phyloP scores from a whole-genome alignment of 179 eudicot species.

The Beta corolliflora region DNA sequence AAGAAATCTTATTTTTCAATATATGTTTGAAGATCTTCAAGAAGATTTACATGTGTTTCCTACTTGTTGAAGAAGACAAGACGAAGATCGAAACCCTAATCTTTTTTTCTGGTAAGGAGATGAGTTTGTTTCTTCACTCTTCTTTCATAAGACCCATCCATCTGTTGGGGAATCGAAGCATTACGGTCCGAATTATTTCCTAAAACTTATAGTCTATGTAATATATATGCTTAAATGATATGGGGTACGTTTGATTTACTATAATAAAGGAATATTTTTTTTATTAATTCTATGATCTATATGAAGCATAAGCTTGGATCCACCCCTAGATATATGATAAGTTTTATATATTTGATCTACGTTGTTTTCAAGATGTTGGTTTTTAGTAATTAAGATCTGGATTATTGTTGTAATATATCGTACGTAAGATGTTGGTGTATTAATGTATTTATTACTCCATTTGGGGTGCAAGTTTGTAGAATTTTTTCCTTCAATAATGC shows the following conservation, averaged over 20 bases:
- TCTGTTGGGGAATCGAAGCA: conserved; percentile 53
- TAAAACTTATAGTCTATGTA: background rate
- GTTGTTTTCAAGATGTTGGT: background rate
- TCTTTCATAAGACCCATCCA: conserved; percentile 27
- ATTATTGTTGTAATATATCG: conserved; percentile 10
- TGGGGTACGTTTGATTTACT: conserved; percentile 1
- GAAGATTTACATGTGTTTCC: background rate
- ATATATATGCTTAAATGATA: background rate
- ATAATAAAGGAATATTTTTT: background rate
- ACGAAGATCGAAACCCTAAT: conserved; percentile 44
- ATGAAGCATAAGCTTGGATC: background rate
- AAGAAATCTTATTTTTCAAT: background rate
- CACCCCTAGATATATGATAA: too few species aligned
- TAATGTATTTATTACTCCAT: background rate
- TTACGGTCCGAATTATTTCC: conserved; percentile 47
- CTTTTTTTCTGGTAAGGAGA: conserved; percentile 19
- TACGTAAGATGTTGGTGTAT: background rate
- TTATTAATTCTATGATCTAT: background rate
- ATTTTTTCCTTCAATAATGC: too few species aligned
- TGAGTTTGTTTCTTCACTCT: conserved; percentile 16
- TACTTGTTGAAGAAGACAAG: conserved; percentile 19
- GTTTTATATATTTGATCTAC: background rate
- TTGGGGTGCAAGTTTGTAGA: too few species aligned
- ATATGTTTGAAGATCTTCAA: conserved; percentile 2
- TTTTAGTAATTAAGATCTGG: background rate